Evolutionary conservation across 2,329 filamentous ascomycete species (phyloP).

Genomic region (Talaromyces sp.): DNA sequence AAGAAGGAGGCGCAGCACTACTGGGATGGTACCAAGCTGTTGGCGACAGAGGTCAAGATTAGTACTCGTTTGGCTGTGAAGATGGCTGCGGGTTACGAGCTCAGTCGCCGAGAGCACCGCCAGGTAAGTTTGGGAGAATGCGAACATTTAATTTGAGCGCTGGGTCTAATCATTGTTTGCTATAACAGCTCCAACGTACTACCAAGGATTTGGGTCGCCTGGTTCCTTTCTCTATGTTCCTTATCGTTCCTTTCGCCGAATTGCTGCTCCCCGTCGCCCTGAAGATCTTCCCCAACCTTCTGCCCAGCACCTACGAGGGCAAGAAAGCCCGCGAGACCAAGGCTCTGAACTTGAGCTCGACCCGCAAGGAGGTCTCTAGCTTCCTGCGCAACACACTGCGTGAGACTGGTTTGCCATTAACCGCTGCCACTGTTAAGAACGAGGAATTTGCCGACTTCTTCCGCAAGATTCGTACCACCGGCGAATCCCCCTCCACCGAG

Average conservation of each 20-base stretch:
- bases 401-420: conserved; percentile 91
- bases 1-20: conserved; percentile 95
- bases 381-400: conserved; percentile 87
- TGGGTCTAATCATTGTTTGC: conserved; percentile 16
- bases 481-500: conserved; percentile 81
- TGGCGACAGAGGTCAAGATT: conserved; percentile 90
- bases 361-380: conserved; percentile 87
- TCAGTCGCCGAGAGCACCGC: conserved; percentile 88
- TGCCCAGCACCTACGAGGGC: conserved; percentile 95
- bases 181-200: conserved; percentile 72
- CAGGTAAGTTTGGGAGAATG: conserved; percentile 55
- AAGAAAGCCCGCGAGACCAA: conserved; percentile 90
- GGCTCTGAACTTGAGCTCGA: conserved; percentile 76
- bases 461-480: conserved; percentile 89
- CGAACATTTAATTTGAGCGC: not conserved
- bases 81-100: conserved; percentile 97
- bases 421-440: conserved; percentile 78
- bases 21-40: conserved; percentile 96
- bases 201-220: conserved; percentile 90
- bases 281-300: conserved; percentile 93
- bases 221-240: conserved; percentile 94
- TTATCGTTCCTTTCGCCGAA: conserved; percentile 96
- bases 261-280: conserved; percentile 87
- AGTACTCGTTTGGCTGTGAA: conserved; percentile 89
- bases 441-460: conserved; percentile 97